These are phyloP conservation scores for Diddensiella caesifluorescens DNA, from an alignment of 805 yeast species.

Conservation along the genomic window DNA sequence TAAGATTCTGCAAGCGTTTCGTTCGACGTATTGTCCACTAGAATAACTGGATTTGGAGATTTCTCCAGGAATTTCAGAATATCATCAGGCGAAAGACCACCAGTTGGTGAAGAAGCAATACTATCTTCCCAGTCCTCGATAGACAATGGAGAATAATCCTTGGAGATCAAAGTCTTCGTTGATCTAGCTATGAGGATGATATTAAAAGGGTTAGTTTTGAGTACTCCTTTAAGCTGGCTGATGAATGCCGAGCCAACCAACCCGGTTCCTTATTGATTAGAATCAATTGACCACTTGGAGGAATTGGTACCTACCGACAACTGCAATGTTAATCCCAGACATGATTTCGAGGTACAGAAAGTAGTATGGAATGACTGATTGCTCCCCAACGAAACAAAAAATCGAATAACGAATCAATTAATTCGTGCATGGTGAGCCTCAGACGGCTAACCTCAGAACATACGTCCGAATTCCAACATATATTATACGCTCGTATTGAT, in stretches of 20 bases:
- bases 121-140: slow-evolving; percentile 52
- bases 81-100: slow-evolving; percentile 50
- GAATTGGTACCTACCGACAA: slow-evolving; percentile 45
- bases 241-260: slow-evolving; percentile 92
- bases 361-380: too few species aligned
- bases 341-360: too few species aligned
- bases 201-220: slow-evolving; percentile 44
- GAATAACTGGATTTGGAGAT: slow-evolving; percentile 68
- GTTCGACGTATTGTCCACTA: slow-evolving; percentile 93
- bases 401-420: too few species aligned
- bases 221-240: slow-evolving; percentile 64
- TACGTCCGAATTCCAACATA: too few species aligned
- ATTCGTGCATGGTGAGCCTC: too few species aligned
- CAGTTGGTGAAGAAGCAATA: slow-evolving; percentile 42
- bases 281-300: not conserved
- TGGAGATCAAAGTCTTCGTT: slow-evolving; percentile 58
- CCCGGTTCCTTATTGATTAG: slow-evolving; percentile 63
- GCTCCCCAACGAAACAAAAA: too few species aligned
- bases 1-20: slow-evolving; percentile 70
- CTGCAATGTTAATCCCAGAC: slow-evolving; percentile 54
- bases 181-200: slow-evolving; percentile 79
- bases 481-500: too few species aligned
- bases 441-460: too few species aligned
- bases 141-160: slow-evolving; percentile 68
- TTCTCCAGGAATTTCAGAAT: slow-evolving; percentile 57